Evolutionary conservation across 2,329 filamentous ascomycete genomes (phyloP), one percentile per base, ranked within the genome.

Genomic region (Alternaria dauci): DNA sequence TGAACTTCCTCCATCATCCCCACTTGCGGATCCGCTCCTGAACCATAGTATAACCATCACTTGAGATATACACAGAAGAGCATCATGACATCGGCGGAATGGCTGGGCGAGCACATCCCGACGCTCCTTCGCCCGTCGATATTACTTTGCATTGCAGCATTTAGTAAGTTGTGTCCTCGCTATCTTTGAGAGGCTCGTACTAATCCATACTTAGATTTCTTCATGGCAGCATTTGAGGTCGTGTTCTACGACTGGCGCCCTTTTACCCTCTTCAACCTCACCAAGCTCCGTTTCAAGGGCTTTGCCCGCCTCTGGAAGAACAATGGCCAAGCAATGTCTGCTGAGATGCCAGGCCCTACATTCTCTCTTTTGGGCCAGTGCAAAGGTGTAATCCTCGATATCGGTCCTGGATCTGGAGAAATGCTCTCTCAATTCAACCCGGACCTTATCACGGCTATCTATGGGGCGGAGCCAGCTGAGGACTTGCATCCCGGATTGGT

Each of bases 401-500:
- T 80, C 36, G 78, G 78, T 11, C 85, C 86, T 0, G 86, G 86
- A 5, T 83, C 78, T 30, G 86, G 86, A 32, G 79, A 82, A 14
- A 81, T 86, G 55, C 77, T 86, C 48, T 74, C 75, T 0, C 78
- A 79, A 46, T 84, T 87, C 61, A 73, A 74, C 53, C 50, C 77
- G 8, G 71, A 78, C 55, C 74, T 78, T 4, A 81, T 86, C 59
- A 78, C 66, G 8, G 75, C 77, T 14, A 81, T 87, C 43, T 87
- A 86, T 63, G 86, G 84, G 44, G 80, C 84, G 1, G 86, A 88
- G 67, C 86, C 86, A 0, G 83, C 82, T 41, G 58, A 68, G 4
- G 78, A 79, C 0, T 75, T 88, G 1, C 85, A 87, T 59, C 63
- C 67, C 0, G 75, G 79, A 3, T 74, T 88, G 5, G 69, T 78